Evolutionary conservation across 371 early-diverging fungal species (phyloP).

Genomic region (Mortierella sp.): DNA sequence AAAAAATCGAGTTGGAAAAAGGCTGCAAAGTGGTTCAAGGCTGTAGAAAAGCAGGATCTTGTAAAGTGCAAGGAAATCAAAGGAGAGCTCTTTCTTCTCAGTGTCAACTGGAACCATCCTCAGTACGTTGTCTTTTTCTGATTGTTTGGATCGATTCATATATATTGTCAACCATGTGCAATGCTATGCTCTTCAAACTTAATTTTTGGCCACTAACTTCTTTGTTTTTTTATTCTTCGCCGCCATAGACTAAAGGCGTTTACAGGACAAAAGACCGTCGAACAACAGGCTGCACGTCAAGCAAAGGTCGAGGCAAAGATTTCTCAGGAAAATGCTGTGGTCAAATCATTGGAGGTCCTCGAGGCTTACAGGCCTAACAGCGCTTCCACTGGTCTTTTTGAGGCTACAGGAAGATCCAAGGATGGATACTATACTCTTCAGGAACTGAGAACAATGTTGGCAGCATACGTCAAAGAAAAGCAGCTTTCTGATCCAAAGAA

Average conservation of each 20-base stretch:
- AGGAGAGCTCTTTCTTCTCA: constrained; percentile 70
- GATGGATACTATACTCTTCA: constrained; percentile 68
- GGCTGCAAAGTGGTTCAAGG: constrained; percentile 79
- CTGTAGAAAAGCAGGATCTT: constrained; percentile 74
- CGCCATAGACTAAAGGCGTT: constrained; percentile 26
- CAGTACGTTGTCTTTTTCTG: constrained; percentile 42
- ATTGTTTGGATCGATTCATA: too few species aligned
- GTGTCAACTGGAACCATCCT: constrained; percentile 71
- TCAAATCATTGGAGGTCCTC: constrained; percentile 57
- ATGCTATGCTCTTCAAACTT: neutral
- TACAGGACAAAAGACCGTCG: constrained; percentile 51
- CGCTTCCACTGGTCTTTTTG: constrained; percentile 61
- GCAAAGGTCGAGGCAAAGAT: constrained; percentile 34
- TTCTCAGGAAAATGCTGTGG: constrained; percentile 14
- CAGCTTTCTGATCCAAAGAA: constrained; percentile 70
- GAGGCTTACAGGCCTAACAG: constrained; percentile 70
- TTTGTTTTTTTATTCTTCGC: neutral
- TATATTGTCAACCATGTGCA: too few species aligned
- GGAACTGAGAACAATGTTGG: constrained; percentile 67
- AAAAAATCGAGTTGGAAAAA: constrained; percentile 84
- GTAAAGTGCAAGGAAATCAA: constrained; percentile 78
- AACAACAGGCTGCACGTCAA: constrained; percentile 38
- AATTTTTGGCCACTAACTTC: neutral
- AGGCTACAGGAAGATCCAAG: constrained; percentile 64
- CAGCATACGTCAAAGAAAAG: constrained; percentile 71